phyloP scores from a whole-genome alignment of 1,284 basidiomycete species.

The Malassezia furfur region DNA sequence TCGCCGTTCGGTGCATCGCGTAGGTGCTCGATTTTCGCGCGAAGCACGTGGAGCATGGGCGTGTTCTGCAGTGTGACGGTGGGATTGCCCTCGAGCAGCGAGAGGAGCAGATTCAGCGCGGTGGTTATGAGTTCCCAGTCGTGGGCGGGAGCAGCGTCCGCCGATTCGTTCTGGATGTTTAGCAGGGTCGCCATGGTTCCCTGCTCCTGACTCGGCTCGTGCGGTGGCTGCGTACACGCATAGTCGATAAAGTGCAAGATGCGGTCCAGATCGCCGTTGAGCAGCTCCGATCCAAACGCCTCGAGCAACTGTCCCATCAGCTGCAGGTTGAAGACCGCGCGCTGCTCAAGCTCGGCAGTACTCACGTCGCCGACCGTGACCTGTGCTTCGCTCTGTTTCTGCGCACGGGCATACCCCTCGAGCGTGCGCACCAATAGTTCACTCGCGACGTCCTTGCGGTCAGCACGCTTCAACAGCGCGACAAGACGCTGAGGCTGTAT shows the following conservation, averaged over 20 bases:
- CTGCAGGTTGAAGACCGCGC: constrained; percentile 32
- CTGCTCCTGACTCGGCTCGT: background rate
- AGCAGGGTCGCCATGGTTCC: background rate
- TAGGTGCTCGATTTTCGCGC: constrained; percentile 23
- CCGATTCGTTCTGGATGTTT: constrained; percentile 1
- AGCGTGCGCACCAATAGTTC: constrained; percentile 20
- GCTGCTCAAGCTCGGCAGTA: constrained; percentile 10
- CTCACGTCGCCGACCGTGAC: constrained; percentile 1
- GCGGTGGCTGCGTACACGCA: constrained; percentile 19
- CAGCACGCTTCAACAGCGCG: constrained; percentile 17
- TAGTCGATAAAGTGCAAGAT: constrained; percentile 39
- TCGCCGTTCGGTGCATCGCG: constrained; percentile 25
- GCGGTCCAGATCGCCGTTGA: constrained; percentile 28
- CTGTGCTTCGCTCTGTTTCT: constrained; percentile 9
- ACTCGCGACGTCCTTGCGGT: constrained; percentile 24
- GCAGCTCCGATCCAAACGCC: constrained; percentile 30
- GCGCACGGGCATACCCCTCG: constrained; percentile 25
- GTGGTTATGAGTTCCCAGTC: constrained; percentile 32
- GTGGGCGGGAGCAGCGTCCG: constrained; percentile 2
- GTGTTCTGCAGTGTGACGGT: constrained; percentile 21
- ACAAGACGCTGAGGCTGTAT: constrained; percentile 26
- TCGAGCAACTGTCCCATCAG: constrained; percentile 35
- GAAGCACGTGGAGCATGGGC: constrained; percentile 35
- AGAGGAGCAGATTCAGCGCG: constrained; percentile 35
- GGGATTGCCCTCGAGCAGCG: constrained; percentile 32